Percentiles rank a stretch among this genome's conserved stretches.
Evolutionary conservation across 2,329 filamentous ascomycete genomes (phyloP).

Genomic region (Microcyclosporella mali): DNA sequence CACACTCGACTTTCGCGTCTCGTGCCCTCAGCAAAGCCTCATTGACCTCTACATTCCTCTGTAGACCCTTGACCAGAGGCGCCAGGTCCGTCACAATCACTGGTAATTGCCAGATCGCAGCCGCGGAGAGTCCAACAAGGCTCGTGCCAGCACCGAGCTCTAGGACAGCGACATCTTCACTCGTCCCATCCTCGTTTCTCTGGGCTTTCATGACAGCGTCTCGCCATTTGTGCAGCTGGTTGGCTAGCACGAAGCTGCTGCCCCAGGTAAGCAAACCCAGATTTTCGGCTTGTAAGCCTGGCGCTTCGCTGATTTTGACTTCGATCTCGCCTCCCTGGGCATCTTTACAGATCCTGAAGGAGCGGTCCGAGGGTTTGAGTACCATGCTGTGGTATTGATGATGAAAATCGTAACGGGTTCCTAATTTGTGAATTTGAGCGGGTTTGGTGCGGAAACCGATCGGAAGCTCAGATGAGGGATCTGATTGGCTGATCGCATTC

Average conservation of each 20-base stretch:
- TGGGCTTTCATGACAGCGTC: constrained; percentile 9
- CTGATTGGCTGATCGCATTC: background rate
- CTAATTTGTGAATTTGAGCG: background rate
- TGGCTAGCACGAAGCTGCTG: constrained; percentile 33
- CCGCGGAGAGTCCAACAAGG: constrained; percentile 34
- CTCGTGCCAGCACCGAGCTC: constrained; percentile 37
- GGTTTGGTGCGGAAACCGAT: background rate
- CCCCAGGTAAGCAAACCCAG: constrained; percentile 37
- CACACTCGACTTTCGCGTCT: constrained; percentile 18
- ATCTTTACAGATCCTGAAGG: constrained; percentile 82
- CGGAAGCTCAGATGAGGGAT: background rate
- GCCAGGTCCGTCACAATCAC: constrained; percentile 33
- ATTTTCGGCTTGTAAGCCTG: constrained; percentile 28
- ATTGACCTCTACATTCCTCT: constrained; percentile 33
- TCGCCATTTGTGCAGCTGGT: constrained; percentile 30
- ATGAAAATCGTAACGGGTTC: background rate
- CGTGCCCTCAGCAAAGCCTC: constrained; percentile 6
- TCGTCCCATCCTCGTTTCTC: constrained; percentile 4
- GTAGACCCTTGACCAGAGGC: constrained; percentile 30
- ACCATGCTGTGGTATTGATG: constrained; percentile 2
- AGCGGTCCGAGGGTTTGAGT: constrained; percentile 43
- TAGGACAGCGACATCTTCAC: constrained; percentile 23
- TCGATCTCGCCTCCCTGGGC: constrained; percentile 3
- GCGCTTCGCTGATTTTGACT: constrained; percentile 19
- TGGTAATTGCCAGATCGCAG: constrained; percentile 26